phyloP scores from a whole-genome alignment of 139 green algal species.

The Mychonastes homosphaera region DNA sequence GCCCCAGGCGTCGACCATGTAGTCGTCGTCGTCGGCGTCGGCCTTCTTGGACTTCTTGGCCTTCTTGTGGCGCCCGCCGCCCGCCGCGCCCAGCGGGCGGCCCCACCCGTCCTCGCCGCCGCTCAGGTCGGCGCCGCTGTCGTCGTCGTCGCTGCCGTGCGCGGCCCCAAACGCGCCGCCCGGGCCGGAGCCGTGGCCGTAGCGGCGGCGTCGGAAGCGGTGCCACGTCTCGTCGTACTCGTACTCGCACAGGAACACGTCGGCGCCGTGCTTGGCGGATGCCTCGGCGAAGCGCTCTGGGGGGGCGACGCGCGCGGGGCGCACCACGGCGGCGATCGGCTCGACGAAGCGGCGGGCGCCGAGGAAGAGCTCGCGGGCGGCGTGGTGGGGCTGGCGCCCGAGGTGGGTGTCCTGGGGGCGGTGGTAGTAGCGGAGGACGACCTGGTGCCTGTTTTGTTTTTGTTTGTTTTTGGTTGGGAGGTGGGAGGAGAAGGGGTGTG shows the following conservation, averaged over 20 bases:
- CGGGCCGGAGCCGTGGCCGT: background rate
- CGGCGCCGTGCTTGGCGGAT: slow-evolving; percentile 33
- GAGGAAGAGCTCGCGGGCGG: slow-evolving; percentile 16
- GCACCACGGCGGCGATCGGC: slow-evolving; percentile 11
- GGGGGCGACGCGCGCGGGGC: slow-evolving; percentile 25
- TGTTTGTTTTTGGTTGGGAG: too few relatives aligned
- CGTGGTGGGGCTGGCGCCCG: slow-evolving; percentile 44
- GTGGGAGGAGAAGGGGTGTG: too few relatives aligned
- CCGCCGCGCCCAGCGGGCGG: too few relatives aligned
- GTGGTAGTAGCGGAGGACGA: slow-evolving; percentile 56
- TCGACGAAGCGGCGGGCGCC: slow-evolving; percentile 1
- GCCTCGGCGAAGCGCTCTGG: slow-evolving; percentile 15
- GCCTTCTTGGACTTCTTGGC: too few relatives aligned
- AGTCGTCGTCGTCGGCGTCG: background rate
- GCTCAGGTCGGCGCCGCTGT: background rate
- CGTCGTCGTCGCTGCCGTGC: slow-evolving; percentile 12
- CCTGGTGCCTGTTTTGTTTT: too few relatives aligned
- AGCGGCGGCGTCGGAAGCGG: slow-evolving; percentile 4
- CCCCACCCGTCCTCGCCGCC: too few relatives aligned
- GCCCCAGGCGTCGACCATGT: background rate
- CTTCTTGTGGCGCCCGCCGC: too few relatives aligned
- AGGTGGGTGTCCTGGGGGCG: slow-evolving; percentile 75
- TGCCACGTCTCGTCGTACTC: slow-evolving; percentile 37
- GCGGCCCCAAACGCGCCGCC: background rate
- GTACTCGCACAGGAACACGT: slow-evolving; percentile 82